Conservation (phyloP, 169 alveolate species). For the Plasmodium knowlesi region DNA sequence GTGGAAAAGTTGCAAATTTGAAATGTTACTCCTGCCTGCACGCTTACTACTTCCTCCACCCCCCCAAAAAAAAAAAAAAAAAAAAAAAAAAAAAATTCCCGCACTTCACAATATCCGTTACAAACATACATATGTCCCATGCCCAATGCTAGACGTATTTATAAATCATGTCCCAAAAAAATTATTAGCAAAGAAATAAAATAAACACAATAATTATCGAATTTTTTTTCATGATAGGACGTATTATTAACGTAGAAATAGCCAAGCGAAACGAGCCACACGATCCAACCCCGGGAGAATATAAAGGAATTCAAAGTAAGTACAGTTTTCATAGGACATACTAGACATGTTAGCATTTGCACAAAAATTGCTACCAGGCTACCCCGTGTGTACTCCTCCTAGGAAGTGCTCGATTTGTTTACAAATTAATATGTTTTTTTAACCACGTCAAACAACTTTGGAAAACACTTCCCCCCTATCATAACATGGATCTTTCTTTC, state of each 20-base stretch:
- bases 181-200: conserved; percentile 13
- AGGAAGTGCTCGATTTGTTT: not conserved
- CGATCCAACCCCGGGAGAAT: conserved; percentile 76
- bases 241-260: conserved; percentile 69
- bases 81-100: not conserved
- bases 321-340: not conserved
- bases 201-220: conserved; percentile 13
- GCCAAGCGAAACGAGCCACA: conserved; percentile 73
- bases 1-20: not conserved
- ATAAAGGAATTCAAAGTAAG: conserved; percentile 67
- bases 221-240: conserved; percentile 66
- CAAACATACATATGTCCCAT: not conserved
- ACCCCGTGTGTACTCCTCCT: not conserved
- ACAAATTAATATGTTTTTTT: not conserved
- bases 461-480: not conserved
- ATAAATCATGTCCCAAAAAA: conserved; percentile 1
- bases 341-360: not conserved
- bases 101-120: not conserved
- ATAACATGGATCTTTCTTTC: not conserved
- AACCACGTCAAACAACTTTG: not conserved
- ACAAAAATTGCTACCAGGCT: not conserved
- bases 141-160: not conserved
- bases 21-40: not conserved
- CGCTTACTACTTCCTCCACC: too few species aligned
- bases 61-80: not conserved